These are phyloP conservation scores for Leishmania tarentolae DNA, from an alignment of 208 protist genomes.

Conservation along the genomic window DNA sequence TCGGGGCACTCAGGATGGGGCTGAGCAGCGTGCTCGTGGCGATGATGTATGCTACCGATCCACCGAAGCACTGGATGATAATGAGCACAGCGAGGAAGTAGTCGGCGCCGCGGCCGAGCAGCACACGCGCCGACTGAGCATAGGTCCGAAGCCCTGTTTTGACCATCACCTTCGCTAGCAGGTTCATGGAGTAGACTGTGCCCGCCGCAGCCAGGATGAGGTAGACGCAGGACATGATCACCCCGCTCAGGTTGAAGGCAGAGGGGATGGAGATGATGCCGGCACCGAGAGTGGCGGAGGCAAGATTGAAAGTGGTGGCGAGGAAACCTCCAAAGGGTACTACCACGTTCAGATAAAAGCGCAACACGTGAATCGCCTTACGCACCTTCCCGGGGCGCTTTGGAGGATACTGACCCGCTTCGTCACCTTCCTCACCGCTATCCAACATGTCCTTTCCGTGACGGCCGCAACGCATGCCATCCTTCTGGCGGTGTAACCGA, in stretches of 20 bases:
- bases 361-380: slow-evolving; percentile 21
- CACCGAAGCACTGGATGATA: slow-evolving; percentile 54
- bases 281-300: slow-evolving; percentile 51
- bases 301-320: slow-evolving; percentile 52
- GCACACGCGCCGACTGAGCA: slow-evolving; percentile 35
- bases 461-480: neutral
- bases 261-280: slow-evolving; percentile 66
- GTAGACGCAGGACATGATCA: slow-evolving; percentile 49
- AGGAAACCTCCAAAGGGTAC: slow-evolving; percentile 54
- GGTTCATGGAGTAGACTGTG: slow-evolving; percentile 64
- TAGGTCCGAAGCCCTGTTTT: slow-evolving; percentile 45
- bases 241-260: slow-evolving; percentile 55
- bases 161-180: slow-evolving; percentile 43
- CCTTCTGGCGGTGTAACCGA: slow-evolving; percentile 6
- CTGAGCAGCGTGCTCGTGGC: slow-evolving; percentile 46
- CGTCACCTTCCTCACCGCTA: neutral
- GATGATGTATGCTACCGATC: slow-evolving; percentile 62
- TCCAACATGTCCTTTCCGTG: slow-evolving; percentile 18
- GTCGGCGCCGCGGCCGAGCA: slow-evolving; percentile 59
- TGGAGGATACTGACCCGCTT: neutral
- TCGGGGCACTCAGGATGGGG: slow-evolving; percentile 32
- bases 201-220: slow-evolving; percentile 37
- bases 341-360: slow-evolving; percentile 32
- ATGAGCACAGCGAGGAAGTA: slow-evolving; percentile 54
- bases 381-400: slow-evolving; percentile 3